Evolutionary conservation across 1,284 basidiomycete species (phyloP).

Genomic region (Leccinum pallidistipes): DNA sequence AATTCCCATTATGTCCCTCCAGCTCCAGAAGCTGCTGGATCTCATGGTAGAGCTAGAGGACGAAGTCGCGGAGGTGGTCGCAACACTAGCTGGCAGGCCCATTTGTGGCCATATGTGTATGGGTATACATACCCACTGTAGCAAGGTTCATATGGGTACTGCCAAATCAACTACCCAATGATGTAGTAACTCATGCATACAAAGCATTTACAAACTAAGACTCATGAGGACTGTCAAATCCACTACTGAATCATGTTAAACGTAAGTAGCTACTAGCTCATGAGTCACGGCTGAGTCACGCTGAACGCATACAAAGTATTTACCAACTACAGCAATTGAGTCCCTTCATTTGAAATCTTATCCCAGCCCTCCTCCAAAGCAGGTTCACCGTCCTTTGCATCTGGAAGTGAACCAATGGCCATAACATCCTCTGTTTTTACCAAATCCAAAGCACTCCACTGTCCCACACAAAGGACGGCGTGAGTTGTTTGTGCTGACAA

Average conservation of each 20-base stretch:
- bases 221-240: too few relatives aligned
- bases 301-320: not conserved
- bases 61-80: too few relatives aligned
- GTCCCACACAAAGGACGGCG: not conserved
- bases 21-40: too few relatives aligned
- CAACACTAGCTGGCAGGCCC: too few relatives aligned
- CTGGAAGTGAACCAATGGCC: not conserved
- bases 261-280: too few relatives aligned
- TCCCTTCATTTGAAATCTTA: not conserved
- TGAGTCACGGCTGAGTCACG: not conserved
- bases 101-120: not conserved
- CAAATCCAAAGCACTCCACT: not conserved
- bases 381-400: not conserved
- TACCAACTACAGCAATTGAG: not conserved
- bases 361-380: not conserved
- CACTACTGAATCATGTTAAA: too few relatives aligned
- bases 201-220: not conserved
- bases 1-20: too few relatives aligned
- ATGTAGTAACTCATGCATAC: not conserved
- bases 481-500: not conserved
- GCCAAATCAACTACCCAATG: not conserved
- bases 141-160: not conserved
- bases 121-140: not conserved
- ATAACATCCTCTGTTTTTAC: not conserved
- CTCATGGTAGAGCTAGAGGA: too few relatives aligned